A percentile compares a stretch with the other conserved stretches of the same genome.
Conservation (phyloP, 495 filamentous ascomycete genomes). For the Lichina pygmaea region DNA sequence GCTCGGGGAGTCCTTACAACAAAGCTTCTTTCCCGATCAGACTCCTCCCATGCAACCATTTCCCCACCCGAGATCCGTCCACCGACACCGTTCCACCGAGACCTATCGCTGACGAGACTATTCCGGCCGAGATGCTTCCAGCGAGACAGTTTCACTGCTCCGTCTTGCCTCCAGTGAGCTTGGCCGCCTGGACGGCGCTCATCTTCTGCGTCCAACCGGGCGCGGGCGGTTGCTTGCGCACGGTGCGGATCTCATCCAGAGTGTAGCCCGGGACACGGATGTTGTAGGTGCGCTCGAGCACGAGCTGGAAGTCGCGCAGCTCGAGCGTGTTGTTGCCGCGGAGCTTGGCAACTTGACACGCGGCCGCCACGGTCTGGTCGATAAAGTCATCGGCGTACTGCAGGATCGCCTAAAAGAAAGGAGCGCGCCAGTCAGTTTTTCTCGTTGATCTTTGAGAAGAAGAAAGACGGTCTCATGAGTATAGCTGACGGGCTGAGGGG, state of each 20-base stretch:
- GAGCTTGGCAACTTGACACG: slow-evolving; percentile 79
- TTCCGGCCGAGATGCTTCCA: too few relatives aligned
- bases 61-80: too few relatives aligned
- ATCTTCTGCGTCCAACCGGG: slow-evolving; percentile 83
- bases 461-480: neutral
- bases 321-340: slow-evolving; percentile 72
- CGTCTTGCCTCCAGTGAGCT: slow-evolving; percentile 34
- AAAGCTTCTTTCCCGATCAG: too few relatives aligned
- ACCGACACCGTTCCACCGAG: too few relatives aligned
- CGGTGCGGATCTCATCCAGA: slow-evolving; percentile 77
- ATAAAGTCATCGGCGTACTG: slow-evolving; percentile 84
- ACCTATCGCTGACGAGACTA: too few relatives aligned
- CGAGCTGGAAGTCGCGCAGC: slow-evolving; percentile 77
- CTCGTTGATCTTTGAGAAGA: neutral
- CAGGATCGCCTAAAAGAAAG: slow-evolving; percentile 38
- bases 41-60: too few relatives aligned
- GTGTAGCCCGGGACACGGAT: slow-evolving; percentile 91
- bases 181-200: slow-evolving; percentile 81
- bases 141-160: slow-evolving; percentile 10
- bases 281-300: slow-evolving; percentile 92
- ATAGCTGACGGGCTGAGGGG: too few relatives aligned
- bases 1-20: too few relatives aligned
- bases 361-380: slow-evolving; percentile 60
- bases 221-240: slow-evolving; percentile 71
- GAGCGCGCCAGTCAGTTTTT: slow-evolving; percentile 4